Base-by-base conservation (phyloP, 2,329 filamentous ascomycete species). In the Penicillium capsulatum region DNA sequence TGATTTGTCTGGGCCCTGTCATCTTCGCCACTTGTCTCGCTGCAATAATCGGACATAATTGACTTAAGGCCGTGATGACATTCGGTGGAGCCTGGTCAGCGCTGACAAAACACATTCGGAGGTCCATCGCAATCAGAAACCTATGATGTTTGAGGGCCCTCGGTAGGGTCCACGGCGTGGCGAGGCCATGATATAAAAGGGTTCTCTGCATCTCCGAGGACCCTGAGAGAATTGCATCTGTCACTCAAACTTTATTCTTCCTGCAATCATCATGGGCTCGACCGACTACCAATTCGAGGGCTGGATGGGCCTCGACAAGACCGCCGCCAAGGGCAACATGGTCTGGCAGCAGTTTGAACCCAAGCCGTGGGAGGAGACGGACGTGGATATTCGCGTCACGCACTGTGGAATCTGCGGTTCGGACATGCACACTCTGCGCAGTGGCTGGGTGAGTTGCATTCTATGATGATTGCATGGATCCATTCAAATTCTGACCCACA, bases 331-430 rank as follows among this genome's bases (percentile, higher is more conserved):
- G 32, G 76, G 76, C 42, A 74, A 75, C 36, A 73, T 77, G 68
- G 66, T 64, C 24, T 76, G 74, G 74, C 61, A 70, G 34, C 57
- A 73, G 38, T 83, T 74, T 38, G 71, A 79, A 60, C 79, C 79
- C 24, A 84, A 83, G 69, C 66, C 69, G 9, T 83, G 79, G 74
- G 74, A 79, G 32, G 80, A 83, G 58, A 74, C 71, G 16, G 79
- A 84, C 42, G 61, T 84, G 32, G 79, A 83, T 50, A 81, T 84
- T 46, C 71, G 76, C 55, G 65, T 83, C 48, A 75, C 75, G 1
- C 77, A 81, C 64, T 82, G 77, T 53, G 79, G 80, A 44, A 74
- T 84, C 48, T 84, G 81, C 58, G 80, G 77, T 37, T 75, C 73
- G 0, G 80, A 83, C 47, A 40, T 81, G 30, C 79, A 81, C 60